Base-by-base conservation (phyloP, 108 stramenopile species). In the Cafeteria roenbergensis region DNA sequence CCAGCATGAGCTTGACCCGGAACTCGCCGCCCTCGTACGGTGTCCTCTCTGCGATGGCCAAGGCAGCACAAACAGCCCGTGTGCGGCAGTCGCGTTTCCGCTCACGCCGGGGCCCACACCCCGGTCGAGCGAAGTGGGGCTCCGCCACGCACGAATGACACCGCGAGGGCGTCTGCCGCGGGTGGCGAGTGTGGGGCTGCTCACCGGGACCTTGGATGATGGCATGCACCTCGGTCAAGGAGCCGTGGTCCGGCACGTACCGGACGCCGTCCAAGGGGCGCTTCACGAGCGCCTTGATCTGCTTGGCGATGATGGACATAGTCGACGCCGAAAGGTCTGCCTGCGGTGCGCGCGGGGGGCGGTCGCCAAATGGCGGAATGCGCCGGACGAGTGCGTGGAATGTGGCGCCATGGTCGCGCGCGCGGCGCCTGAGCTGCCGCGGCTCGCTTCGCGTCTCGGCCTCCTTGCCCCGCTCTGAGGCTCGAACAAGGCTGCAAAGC, bases 21-120 rank as follows among this genome's bases (percentile, higher is more conserved):
- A 99, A 99, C 67, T 74, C 85, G 56, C 83, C 87, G 0, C 80
- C 83, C 65, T 90, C 87, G 76, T 93, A 99, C 24, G 97, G 97
- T 26, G 97, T 99, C 64, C 85, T 91, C 31, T 76, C 77, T 77
- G 69, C 30, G 35, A 51, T 24, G 8, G 64, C 27, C 36, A 8
- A 57, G 33, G 14, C 6, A 14, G 33, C 33, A 57, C 17, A 17
- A 57, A 14, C 57, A 57, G 30, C 6, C 12, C 8, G 12, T 57
- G 6, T 57, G 6, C 57, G 12, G 30, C 12, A 17, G 6, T 6
- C 30, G 17, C 32, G 14, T 34, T 34, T 12, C 17, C 14, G 6
- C 12, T 48, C 12, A 48, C 17, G 17, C 17, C 17, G 6, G 6
- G 42, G 6, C 17, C 17, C 17, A 6, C 17, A 48, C 42, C 42